phyloP scores from a whole-genome alignment of 2,329 filamentous ascomycete genomes.

The Parastagonospora nodorum region DNA sequence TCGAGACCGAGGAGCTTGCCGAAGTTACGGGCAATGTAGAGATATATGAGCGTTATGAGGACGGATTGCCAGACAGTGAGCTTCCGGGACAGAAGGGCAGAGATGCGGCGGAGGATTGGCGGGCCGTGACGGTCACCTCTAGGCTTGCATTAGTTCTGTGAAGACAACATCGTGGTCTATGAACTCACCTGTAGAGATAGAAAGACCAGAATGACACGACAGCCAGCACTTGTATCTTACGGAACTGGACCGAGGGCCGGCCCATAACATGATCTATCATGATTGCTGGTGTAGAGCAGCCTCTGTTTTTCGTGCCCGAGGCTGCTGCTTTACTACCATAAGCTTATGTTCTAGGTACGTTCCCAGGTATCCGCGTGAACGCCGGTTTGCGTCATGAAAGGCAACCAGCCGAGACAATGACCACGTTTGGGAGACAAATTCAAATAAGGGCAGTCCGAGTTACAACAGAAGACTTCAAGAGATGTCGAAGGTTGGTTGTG shows the following conservation, averaged over 20 bases:
- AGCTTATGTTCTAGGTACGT: conserved; percentile 2
- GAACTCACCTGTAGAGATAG: conserved; percentile 74
- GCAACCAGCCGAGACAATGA: conserved; percentile 8
- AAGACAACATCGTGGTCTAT: not conserved
- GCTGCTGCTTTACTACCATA: not conserved
- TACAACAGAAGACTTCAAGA: not conserved
- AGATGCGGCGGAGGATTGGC: conserved; percentile 73
- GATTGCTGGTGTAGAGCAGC: conserved; percentile 3
- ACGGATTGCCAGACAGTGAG: conserved; percentile 90
- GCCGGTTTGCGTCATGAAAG: conserved; percentile 20
- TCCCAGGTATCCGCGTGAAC: not conserved
- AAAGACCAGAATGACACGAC: conserved; percentile 90
- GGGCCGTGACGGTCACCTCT: conserved; percentile 90
- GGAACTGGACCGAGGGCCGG: conserved; percentile 86
- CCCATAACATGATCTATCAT: conserved; percentile 83
- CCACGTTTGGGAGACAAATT: not conserved
- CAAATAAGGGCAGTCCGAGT: not conserved
- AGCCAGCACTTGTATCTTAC: conserved; percentile 88
- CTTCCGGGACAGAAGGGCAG: conserved; percentile 68
- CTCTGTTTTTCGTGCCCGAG: not conserved
- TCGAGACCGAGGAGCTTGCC: conserved; percentile 89
- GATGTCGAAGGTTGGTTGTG: conserved; percentile 13
- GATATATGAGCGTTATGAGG: conserved; percentile 83
- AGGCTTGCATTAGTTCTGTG: conserved; percentile 17
- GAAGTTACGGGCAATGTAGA: conserved; percentile 92